A percentile compares a stretch with the other conserved stretches of the same genome.
Evolutionary conservation across 2,329 filamentous ascomycete species (phyloP).

Genomic region (Fusarium circinatum): DNA sequence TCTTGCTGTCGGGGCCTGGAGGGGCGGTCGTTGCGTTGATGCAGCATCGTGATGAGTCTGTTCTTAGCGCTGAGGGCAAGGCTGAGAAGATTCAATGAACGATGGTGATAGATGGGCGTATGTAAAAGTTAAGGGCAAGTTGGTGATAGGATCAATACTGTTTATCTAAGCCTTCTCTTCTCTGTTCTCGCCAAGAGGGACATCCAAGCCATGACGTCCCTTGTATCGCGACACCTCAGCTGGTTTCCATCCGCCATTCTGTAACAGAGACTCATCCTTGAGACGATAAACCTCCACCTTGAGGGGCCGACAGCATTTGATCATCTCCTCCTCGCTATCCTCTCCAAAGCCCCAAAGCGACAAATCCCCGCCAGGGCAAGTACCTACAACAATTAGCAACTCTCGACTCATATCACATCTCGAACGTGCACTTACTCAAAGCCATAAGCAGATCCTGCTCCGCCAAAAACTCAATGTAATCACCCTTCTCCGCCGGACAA

Average conservation of each 20-base stretch:
- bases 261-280: conserved; percentile 61
- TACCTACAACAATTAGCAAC: conserved; percentile 53
- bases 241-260: conserved; percentile 68
- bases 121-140: not conserved
- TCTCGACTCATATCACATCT: accelerated
- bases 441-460: conserved; percentile 78
- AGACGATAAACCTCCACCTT: conserved; percentile 78
- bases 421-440: conserved; percentile 53
- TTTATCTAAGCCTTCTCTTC: not conserved
- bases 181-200: conserved; percentile 39
- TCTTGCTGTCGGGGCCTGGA: conserved; percentile 37
- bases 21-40: conserved; percentile 40
- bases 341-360: conserved; percentile 84
- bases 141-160: not conserved
- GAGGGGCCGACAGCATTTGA: conserved; percentile 76
- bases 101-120: accelerated
- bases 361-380: conserved; percentile 84
- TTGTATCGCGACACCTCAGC: conserved; percentile 69
- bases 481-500: conserved; percentile 63
- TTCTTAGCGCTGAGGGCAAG: conserved; percentile 39
- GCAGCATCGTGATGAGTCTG: conserved; percentile 41
- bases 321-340: conserved; percentile 73
- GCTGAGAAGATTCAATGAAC: conserved; percentile 36
- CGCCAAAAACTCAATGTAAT: conserved; percentile 80
- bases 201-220: conserved; percentile 38